phyloP scores from a whole-genome alignment of 768 basidiomycete genomes.

The Royoungia palumana region DNA sequence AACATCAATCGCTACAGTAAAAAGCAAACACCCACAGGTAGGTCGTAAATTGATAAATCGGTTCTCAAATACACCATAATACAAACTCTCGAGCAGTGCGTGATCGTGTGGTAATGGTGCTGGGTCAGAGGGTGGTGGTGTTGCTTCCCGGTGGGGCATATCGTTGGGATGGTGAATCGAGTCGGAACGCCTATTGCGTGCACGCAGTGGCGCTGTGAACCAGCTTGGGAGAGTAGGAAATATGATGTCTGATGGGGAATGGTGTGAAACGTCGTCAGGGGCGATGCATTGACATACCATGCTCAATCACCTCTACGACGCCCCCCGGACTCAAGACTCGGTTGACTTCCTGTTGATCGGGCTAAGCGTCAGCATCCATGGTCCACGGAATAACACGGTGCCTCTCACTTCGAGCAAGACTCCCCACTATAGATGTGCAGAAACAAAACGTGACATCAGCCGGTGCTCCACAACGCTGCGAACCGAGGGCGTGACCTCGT shows the following conservation, averaged over 20 bases:
- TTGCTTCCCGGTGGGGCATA: conserved; percentile 31
- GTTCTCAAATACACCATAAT: conserved; percentile 62
- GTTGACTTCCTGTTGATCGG: conserved; percentile 57
- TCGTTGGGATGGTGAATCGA: conserved; percentile 53
- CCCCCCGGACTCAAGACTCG: conserved; percentile 70
- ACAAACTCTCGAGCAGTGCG: conserved; percentile 64
- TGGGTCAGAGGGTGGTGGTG: conserved; percentile 31
- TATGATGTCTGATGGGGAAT: conserved; percentile 51
- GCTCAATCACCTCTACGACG: conserved; percentile 67
- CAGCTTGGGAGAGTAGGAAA: conserved; percentile 75
- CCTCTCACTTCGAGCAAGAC: conserved; percentile 56
- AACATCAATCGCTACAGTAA: neutral
- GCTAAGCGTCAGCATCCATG: conserved; percentile 1
- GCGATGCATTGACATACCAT: conserved; percentile 44
- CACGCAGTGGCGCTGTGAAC: conserved; percentile 71
- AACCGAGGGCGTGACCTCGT: no score
- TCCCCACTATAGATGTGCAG: conserved; percentile 49
- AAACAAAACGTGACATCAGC: conserved; percentile 1
- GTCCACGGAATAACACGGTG: neutral
- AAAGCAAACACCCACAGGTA: conserved; percentile 45
- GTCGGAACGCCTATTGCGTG: conserved; percentile 44
- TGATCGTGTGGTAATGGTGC: conserved; percentile 57
- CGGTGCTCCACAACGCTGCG: neutral
- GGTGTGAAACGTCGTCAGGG: neutral
- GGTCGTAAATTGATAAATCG: conserved; percentile 72